Base-by-base conservation (phyloP, 1,139 yeast genomes). In the Lodderomyces theae region DNA sequence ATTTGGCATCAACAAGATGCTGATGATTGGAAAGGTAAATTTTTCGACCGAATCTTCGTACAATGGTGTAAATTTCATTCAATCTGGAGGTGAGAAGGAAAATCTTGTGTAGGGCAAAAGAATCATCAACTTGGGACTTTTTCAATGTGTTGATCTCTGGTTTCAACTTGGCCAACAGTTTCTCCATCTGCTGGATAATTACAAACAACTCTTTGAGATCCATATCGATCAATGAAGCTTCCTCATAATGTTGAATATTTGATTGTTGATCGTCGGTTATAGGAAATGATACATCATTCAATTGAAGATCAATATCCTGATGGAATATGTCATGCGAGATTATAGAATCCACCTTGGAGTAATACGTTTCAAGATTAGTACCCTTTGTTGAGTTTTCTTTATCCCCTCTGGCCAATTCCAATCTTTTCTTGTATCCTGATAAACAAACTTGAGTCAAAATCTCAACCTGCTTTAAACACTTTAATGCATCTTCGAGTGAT, bases 41-140 rank as follows among this genome's bases (percentile, higher is more conserved):
- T 34, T 67, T 71, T 43, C 78, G 58, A 0, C 78, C 78, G 42
- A 72, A 58, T 39, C 64, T 64, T 34, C 80, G 59, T 15, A 73
- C 48, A 1, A 70, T 59, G 8, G 70, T 56, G 49, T 75, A 75
- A 22, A 75, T 47, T 39, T 77, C 82, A 42, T 74, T 71, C 19
- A 76, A 51, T 41, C 78, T 60, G 32, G 73, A 52, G 2, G 74
- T 67, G 36, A 69, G 52, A 13, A 79, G 64, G 46, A 77, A 66
- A 5, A 77, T 60, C 45, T 74, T 64, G 50, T 80, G 85, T 41
- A 77, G 55, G 0, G 79, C 61, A 48, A 62, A 68, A 61, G 53
- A 0, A 58, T 54, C 21, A 56, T 35, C 2, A 47, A 37, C 8
- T 49, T 51, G 39, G 49, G 39, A 35, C 38, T 49, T 35, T 42